phyloP scores from a whole-genome alignment of 2,329 filamentous ascomycete genomes.

The Ophiocordyceps camponoti-floridani region DNA sequence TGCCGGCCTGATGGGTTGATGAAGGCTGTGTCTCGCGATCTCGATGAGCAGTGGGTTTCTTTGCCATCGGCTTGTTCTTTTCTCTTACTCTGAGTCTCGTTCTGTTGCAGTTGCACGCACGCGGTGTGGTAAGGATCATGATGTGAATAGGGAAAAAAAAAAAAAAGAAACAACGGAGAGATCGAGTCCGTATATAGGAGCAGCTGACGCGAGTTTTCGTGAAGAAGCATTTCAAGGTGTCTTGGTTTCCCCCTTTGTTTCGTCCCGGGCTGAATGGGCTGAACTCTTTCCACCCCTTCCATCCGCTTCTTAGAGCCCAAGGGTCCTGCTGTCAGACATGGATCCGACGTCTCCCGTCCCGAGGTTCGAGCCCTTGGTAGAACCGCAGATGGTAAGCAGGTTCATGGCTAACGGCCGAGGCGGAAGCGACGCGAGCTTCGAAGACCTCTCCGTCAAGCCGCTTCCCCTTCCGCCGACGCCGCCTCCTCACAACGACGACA shows the following conservation, averaged over 20 bases:
- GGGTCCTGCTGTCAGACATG: background rate
- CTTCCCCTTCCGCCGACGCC: slow-evolving; percentile 2
- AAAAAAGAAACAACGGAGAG: background rate
- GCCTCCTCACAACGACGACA: background rate
- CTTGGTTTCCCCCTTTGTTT: too few species aligned
- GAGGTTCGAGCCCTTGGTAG: background rate
- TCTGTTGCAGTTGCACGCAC: background rate
- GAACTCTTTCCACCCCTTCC: background rate
- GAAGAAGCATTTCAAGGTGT: background rate
- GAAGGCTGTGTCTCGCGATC: background rate
- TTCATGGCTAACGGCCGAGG: background rate
- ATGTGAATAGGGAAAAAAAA: background rate
- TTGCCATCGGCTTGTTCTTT: background rate
- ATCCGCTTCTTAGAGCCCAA: background rate
- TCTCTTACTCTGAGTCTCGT: background rate
- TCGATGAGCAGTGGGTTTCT: background rate
- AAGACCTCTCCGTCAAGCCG: slow-evolving; percentile 3
- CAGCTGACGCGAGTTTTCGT: too few species aligned
- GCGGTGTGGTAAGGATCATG: background rate
- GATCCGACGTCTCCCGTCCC: background rate
- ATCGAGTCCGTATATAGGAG: too few species aligned
- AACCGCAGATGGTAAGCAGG: background rate
- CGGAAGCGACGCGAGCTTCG: slow-evolving; percentile 3
- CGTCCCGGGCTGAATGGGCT: background rate
- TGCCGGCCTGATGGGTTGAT: too few species aligned